phyloP scores from a whole-genome alignment of 805 yeast genomes.

The Wickerhamiella nectarea region DNA sequence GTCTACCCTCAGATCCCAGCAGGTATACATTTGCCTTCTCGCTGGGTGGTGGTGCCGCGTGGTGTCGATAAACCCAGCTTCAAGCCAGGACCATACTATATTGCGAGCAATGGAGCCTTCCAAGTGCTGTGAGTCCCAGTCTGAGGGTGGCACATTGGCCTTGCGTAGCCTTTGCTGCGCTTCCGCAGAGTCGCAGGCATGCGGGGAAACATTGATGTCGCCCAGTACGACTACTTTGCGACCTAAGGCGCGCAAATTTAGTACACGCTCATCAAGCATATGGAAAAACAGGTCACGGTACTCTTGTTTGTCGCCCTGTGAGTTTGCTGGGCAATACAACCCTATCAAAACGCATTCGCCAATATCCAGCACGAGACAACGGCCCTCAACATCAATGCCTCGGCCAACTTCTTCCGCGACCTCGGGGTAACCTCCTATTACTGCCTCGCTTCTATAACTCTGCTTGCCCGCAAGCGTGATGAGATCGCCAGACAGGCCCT shows the following conservation, averaged over 20 bases:
- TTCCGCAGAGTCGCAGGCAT: conserved; percentile 74
- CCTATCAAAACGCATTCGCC: conserved; percentile 34
- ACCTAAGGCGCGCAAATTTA: conserved; percentile 38
- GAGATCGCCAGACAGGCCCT: conserved; percentile 69
- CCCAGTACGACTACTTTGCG: conserved; percentile 74
- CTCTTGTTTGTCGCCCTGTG: conserved; percentile 54
- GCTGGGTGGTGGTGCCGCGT: conserved; percentile 42
- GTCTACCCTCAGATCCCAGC: conserved; percentile 76
- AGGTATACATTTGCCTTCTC: conserved; percentile 60
- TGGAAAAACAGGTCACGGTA: conserved; percentile 43
- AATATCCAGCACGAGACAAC: conserved; percentile 65
- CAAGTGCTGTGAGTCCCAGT: conserved; percentile 17
- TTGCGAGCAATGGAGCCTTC: conserved; percentile 30
- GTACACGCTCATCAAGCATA: conserved; percentile 47
- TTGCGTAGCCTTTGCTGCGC: conserved; percentile 35
- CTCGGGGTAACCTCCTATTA: conserved; percentile 62
- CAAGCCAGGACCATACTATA: conserved; percentile 36
- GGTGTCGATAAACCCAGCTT: conserved; percentile 21
- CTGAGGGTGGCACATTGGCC: conserved; percentile 11
- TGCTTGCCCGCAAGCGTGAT: conserved; percentile 2
- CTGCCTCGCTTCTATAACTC: not conserved
- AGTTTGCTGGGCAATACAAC: conserved; percentile 85
- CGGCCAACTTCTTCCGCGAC: conserved; percentile 28
- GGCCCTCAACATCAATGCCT: conserved; percentile 67
- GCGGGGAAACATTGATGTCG: conserved; percentile 72